Evolutionary conservation across 257 asterid genomes (phyloP), one percentile per base, ranked within the genome.

Genomic region (Capsicum baccatum): DNA sequence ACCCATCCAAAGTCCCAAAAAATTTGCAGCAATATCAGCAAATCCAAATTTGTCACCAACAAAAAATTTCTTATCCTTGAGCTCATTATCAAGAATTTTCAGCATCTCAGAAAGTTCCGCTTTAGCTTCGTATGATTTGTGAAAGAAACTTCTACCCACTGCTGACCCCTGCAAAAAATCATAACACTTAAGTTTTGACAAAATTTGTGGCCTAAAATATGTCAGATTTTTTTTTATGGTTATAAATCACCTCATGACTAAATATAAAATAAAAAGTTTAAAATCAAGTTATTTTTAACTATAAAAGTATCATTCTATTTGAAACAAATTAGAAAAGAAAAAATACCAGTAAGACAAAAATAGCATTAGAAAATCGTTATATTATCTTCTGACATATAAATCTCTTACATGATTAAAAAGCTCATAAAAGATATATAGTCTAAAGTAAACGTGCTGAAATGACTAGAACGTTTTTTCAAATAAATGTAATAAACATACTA

Each of bases 61-160:
- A 64, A 64, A 64, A 13, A 26, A 64, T 44, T 64, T 64, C 15
- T 64, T 64, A 64, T 64, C 44, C 44, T 64, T 64, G 16, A 64
- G 44, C 70, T 64, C 70, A 64, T 64, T 64, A 26, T 64, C 44
- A 64, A 64, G 70, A 63, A 63, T 12, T 63, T 63, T 63, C 44
- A 63, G 3, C 70, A 63, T 26, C 17, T 64, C 70, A 64, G 0
- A 64, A 26, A 64, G 15, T 64, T 64, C 8, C 39, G 10, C 42
- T 63, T 64, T 64, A 10, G 44, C 71, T 33, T 64, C 33, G 6
- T 68, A 52, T 68, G 11, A 39, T 6, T 68, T 19, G 21, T 68
- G 26, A 37, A 37, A 35, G 52, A 68, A 68, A 37, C 21, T 35
- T 37, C 6, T 68, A 10, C 50, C 52, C 21, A 37, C 21, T 37